Percentiles rank a stretch among this genome's conserved stretches.
Evolutionary conservation across 2,329 filamentous ascomycete species (phyloP).

Genomic region (Trichoderma arundinaceum): DNA sequence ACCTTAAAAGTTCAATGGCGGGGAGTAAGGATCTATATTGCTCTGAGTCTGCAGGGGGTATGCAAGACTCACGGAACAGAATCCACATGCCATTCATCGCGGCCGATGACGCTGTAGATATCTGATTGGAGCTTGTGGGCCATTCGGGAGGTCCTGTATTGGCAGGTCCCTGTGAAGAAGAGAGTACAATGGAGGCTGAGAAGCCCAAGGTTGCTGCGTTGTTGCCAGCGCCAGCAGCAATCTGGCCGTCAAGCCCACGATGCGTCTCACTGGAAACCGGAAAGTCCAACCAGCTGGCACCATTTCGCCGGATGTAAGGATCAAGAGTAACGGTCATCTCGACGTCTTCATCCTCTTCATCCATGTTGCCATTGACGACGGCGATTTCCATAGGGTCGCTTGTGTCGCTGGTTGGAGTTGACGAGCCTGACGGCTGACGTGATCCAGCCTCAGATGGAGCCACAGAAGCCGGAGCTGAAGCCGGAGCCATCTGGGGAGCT

Average conservation of each 20-base stretch:
- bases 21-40: too few species aligned
- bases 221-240: not conserved
- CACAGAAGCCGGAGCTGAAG: not conserved
- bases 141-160: not conserved
- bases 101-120: not conserved
- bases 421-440: too few species aligned
- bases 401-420: too few species aligned
- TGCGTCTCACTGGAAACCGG: slow-evolving; percentile 29
- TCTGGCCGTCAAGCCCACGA: not conserved
- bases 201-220: too few species aligned
- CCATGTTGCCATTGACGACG: too few species aligned
- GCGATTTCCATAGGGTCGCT: too few species aligned
- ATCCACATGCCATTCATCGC: slow-evolving; percentile 25
- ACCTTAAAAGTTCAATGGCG: slow-evolving; percentile 36
- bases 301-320: too few species aligned
- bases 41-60: slow-evolving; percentile 34
- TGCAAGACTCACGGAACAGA: slow-evolving; percentile 36
- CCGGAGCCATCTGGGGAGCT: too few species aligned
- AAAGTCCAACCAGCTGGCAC: slow-evolving; percentile 32
- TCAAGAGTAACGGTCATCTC: too few species aligned
- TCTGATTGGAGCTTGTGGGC: not conserved
- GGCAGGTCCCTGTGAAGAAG: not conserved
- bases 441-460: too few species aligned
- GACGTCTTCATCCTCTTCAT: too few species aligned
- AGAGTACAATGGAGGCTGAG: too few species aligned